Conservation (phyloP, 164 flowering plant species). For the Aristolochia fimbriata region DNA sequence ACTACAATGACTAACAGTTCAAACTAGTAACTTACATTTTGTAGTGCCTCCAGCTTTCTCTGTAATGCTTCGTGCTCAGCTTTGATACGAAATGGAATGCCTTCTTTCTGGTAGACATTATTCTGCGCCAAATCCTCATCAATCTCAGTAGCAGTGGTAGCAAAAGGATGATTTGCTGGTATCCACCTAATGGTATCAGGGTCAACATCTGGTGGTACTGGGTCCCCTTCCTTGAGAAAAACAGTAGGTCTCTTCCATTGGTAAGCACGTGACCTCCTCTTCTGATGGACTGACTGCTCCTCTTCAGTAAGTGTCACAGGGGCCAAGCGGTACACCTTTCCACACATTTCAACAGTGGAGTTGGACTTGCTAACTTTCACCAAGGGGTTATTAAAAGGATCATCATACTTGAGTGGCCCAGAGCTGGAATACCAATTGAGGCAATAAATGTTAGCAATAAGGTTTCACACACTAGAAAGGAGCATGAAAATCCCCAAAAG, state of each 20-base stretch:
- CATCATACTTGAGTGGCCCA: constrained; percentile 78
- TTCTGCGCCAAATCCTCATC: constrained; percentile 86
- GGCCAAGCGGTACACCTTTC: constrained; percentile 81
- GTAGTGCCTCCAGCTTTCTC: constrained; percentile 72
- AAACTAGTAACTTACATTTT: constrained; percentile 41
- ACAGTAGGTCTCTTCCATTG: constrained; percentile 97
- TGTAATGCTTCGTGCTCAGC: constrained; percentile 97
- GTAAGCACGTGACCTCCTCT: constrained; percentile 89
- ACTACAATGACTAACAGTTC: neutral
- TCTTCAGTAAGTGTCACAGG: constrained; percentile 84
- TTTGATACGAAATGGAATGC: constrained; percentile 87
- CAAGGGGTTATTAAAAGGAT: constrained; percentile 90
- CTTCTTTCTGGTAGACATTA: constrained; percentile 85
- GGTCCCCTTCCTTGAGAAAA: constrained; percentile 89
- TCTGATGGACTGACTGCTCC: constrained; percentile 72
- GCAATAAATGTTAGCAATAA: neutral
- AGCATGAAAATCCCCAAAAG: too few relatives aligned
- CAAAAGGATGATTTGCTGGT: constrained; percentile 98
- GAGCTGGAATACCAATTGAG: constrained; percentile 33
- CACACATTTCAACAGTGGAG: constrained; percentile 86
- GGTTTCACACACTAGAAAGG: neutral
- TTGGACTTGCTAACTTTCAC: constrained; percentile 66
- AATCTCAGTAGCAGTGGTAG: constrained; percentile 78
- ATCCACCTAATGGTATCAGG: constrained; percentile 97
- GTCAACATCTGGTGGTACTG: constrained; percentile 87